Evolutionary conservation across 805 yeast genomes (phyloP).

Genomic region (Barnettozyma siamensis): DNA sequence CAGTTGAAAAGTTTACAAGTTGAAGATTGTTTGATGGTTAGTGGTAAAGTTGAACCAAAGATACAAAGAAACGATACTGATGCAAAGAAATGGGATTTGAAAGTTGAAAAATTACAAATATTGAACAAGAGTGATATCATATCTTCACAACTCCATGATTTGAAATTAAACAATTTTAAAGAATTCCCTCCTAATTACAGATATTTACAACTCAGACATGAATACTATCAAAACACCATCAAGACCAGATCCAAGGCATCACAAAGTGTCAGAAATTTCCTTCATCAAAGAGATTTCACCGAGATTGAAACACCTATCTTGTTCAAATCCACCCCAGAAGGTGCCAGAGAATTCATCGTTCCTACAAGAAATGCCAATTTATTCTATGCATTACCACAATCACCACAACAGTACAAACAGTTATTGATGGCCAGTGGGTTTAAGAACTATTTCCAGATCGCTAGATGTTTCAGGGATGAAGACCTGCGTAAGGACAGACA

Average conservation of each 20-base stretch:
- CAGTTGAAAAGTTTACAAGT: slow-evolving; percentile 44
- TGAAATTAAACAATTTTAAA: slow-evolving; percentile 43
- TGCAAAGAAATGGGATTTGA: slow-evolving; percentile 48
- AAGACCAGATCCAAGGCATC: slow-evolving; percentile 53
- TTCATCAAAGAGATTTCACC: slow-evolving; percentile 46
- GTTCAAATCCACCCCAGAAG: slow-evolving; percentile 96
- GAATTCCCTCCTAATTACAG: slow-evolving; percentile 76
- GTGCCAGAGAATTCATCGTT: slow-evolving; percentile 92
- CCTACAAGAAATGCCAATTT: slow-evolving; percentile 65
- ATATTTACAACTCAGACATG: slow-evolving; percentile 70
- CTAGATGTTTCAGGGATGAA: slow-evolving; percentile 93
- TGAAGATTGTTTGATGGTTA: slow-evolving; percentile 70
- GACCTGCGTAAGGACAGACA: slow-evolving; percentile 93
- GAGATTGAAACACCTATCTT: slow-evolving; percentile 92
- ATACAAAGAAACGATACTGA: slow-evolving; percentile 16
- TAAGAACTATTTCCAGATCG: slow-evolving; percentile 79
- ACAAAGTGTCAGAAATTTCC: slow-evolving; percentile 34
- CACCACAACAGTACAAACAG: slow-evolving; percentile 97
- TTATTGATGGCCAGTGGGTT: slow-evolving; percentile 92
- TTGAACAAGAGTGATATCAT: slow-evolving; percentile 59
- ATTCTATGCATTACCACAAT: slow-evolving; percentile 91
- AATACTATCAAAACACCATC: slow-evolving; percentile 49
- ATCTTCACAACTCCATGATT: slow-evolving; percentile 62
- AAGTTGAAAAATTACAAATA: slow-evolving; percentile 43
- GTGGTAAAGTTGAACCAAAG: slow-evolving; percentile 45